These are phyloP conservation scores for Alternaria alternata DNA, from an alignment of 2,329 filamentous ascomycete genomes.

Conservation along the genomic window DNA sequence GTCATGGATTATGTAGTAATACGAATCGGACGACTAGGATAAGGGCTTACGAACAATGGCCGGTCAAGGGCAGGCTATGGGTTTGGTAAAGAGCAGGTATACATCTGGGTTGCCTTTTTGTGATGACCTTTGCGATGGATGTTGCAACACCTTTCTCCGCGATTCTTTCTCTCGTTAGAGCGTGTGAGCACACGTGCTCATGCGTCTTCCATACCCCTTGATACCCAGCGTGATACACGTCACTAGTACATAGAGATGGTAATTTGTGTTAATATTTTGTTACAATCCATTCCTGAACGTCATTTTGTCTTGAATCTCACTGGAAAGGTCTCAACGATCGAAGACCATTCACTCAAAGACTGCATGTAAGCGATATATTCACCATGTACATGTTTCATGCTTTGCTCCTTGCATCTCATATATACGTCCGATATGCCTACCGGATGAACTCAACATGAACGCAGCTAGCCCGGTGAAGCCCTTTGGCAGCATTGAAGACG, in stretches of 20 bases:
- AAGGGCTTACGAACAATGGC: neutral
- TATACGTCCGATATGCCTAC: no score
- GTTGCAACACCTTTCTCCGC: neutral
- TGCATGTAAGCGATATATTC: no score
- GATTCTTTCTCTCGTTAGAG: constrained; percentile 4
- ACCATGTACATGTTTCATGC: no score
- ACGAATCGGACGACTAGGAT: neutral
- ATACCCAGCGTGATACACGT: constrained; percentile 10
- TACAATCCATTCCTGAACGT: neutral
- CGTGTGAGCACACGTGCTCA: constrained; percentile 1
- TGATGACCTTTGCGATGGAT: neutral
- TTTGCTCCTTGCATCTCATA: no score
- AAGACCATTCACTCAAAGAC: no score
- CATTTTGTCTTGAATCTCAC: neutral
- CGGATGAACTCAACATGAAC: no score
- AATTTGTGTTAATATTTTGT: neutral
- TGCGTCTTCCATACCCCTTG: constrained; percentile 3
- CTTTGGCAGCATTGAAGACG: neutral
- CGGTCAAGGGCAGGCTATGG: neutral
- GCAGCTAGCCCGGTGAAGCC: neutral
- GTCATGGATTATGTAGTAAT: neutral
- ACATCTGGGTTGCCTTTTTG: neutral
- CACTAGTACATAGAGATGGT: constrained; percentile 9
- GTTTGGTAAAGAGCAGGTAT: neutral
- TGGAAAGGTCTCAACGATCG: no score